Evolutionary conservation across 805 yeast genomes (phyloP).

Genomic region (Starmera caribaea): DNA sequence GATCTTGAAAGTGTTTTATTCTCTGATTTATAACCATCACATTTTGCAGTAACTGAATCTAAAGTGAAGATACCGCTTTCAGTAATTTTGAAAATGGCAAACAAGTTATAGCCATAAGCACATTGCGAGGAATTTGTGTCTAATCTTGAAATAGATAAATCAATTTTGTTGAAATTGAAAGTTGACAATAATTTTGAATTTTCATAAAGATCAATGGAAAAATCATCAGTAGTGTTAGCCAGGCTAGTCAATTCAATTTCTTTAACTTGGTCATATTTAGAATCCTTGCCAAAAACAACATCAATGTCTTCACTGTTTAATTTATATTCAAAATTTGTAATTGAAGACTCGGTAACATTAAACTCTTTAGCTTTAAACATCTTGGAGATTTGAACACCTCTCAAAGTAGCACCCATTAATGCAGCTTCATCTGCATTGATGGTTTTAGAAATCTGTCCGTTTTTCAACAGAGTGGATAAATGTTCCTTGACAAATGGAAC

Average conservation of each 20-base stretch:
- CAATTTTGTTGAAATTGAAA: constrained; percentile 12
- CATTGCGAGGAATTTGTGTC: constrained; percentile 29
- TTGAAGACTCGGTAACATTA: constrained; percentile 44
- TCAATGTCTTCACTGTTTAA: constrained; percentile 18
- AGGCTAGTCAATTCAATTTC: constrained; percentile 28
- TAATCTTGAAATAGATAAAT: constrained; percentile 13
- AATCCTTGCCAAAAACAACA: constrained; percentile 38
- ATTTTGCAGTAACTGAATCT: constrained; percentile 33
- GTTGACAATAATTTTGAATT: constrained; percentile 12
- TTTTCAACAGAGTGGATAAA: constrained; percentile 44
- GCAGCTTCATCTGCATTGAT: constrained; percentile 96
- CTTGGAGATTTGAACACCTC: constrained; percentile 69
- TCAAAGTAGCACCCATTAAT: constrained; percentile 79
- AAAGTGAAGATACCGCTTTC: constrained; percentile 42
- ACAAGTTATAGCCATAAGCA: constrained; percentile 23
- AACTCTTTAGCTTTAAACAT: constrained; percentile 58
- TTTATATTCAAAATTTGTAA: constrained; percentile 36
- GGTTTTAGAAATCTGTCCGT: constrained; percentile 58
- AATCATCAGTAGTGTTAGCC: constrained; percentile 17
- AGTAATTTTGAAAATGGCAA: constrained; percentile 36
- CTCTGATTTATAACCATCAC: constrained; percentile 21
- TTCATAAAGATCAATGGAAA: constrained; percentile 28
- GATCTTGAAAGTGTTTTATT: constrained; percentile 5
- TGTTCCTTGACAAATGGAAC: constrained; percentile 77
- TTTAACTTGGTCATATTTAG: constrained; percentile 25